Base-by-base conservation (phyloP, 1,284 basidiomycete genomes). In the Irpex lacteus region DNA sequence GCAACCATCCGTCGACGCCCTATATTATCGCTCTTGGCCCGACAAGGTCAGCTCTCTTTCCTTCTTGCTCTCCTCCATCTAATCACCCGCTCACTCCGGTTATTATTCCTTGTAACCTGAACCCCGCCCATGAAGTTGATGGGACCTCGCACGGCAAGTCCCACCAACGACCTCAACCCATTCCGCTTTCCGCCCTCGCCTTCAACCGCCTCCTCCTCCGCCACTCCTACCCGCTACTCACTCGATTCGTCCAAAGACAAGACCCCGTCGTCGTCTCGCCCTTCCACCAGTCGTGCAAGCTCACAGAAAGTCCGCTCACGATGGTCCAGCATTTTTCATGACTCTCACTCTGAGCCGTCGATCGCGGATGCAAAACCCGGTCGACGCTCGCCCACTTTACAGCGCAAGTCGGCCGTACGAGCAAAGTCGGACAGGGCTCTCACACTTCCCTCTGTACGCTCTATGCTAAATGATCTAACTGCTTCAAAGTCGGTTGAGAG, bases 371-470 rank as follows among this genome's bases (percentile, higher is more conserved):
- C 72, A 38, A 72, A 70, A 60, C 67, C 68, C 8, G 67, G 65
- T 21, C 67, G 62, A 26, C 59, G 66, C 38, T 69, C 70, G 18
- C 67, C 70, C 60, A 67, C 57, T 65, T 64, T 65, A 34, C 69
- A 63, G 52, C 69, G 67, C 63, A 68, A 67, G 44, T 37, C 54
- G n/a, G 65, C 66, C 7, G 67, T 68, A 60, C 72, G 69, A 50
- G 68, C 69, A 52, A 68, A 70, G 5, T 71, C 72, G 26, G 73
- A 74, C 53, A 69, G 73, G 59, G 69, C 72, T 15, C 61, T 73
- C 65, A 74, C 73, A 54, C 65, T 73, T 55, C 71, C 69, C 18
- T 69, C 71, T 5, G 66, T 71, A 15, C 72, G 74, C 65, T 68
- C 71, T 63, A 65, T 69, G 57, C 69, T 68, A 18, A 63, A 68